Percentiles rank a stretch among this genome's conserved stretches.
These are phyloP conservation scores for Eutrema salsugineum DNA, from an alignment of 441 rosid genomes.

Conservation along the genomic window DNA sequence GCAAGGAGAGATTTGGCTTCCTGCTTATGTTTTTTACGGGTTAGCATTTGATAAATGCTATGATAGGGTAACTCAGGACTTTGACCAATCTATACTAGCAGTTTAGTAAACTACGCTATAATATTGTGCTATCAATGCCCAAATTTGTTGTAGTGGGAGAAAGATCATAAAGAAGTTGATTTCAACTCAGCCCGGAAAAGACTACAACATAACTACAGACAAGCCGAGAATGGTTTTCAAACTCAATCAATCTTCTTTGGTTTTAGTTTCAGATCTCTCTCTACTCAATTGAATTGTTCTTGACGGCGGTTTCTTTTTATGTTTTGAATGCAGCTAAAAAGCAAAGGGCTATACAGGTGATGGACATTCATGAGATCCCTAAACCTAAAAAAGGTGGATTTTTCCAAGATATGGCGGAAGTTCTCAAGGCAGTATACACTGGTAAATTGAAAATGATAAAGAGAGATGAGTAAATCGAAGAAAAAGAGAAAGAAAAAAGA, in stretches of 20 bases:
- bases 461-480: slow-evolving; percentile 8
- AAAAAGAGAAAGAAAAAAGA: background rate
- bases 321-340: slow-evolving; percentile 69
- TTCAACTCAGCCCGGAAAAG: slow-evolving; percentile 80
- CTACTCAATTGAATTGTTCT: background rate
- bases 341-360: slow-evolving; percentile 97
- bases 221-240: slow-evolving; percentile 86
- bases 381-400: slow-evolving; percentile 84
- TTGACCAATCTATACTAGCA: too few relatives aligned
- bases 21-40: too few relatives aligned
- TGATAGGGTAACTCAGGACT: too few relatives aligned
- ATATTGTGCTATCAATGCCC: too few relatives aligned
- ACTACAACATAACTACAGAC: slow-evolving; percentile 83
- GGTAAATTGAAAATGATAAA: slow-evolving; percentile 50
- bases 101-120: too few relatives aligned
- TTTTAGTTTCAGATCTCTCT: background rate
- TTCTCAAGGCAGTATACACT: slow-evolving; percentile 86
- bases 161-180: slow-evolving; percentile 54
- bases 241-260: background rate
- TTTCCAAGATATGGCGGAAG: slow-evolving; percentile 72
- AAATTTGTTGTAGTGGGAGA: too few relatives aligned
- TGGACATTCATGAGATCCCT: slow-evolving; percentile 96
- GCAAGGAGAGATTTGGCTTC: too few relatives aligned
- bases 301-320: slow-evolving; percentile 4
- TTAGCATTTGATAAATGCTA: too few relatives aligned